Evolutionary conservation across 129 eudicot species (phyloP).

Genomic region (Pittosporum tobira): DNA sequence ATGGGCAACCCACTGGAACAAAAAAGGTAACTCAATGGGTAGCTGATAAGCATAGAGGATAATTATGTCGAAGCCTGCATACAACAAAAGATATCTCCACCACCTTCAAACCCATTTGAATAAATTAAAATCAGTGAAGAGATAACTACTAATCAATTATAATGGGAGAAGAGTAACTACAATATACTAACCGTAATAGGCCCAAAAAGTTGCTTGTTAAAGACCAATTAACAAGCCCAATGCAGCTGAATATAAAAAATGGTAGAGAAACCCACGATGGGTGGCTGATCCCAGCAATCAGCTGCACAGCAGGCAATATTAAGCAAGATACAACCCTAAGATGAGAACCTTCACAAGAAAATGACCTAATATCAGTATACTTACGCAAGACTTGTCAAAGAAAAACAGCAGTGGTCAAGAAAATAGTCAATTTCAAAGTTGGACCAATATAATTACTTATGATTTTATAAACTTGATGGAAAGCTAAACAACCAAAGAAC

Average conservation of each 20-base stretch:
- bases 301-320: slow-evolving; percentile 43
- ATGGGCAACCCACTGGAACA: slow-evolving; percentile 17
- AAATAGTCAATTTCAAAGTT: not conserved
- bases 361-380: not conserved
- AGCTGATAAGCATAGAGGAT: slow-evolving; percentile 44
- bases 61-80: slow-evolving; percentile 40
- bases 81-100: slow-evolving; percentile 54
- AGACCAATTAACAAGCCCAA: slow-evolving; percentile 58
- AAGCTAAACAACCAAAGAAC: not conserved
- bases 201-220: slow-evolving; percentile 52
- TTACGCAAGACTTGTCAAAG: not conserved
- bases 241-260: slow-evolving; percentile 50
- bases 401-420: not conserved
- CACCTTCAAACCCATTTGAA: slow-evolving; percentile 37
- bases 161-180: slow-evolving; percentile 9
- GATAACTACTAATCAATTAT: slow-evolving; percentile 4
- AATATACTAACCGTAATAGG: slow-evolving; percentile 35
- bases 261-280: slow-evolving; percentile 55
- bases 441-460: not conserved
- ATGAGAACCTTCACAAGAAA: slow-evolving; percentile 34
- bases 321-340: slow-evolving; percentile 44
- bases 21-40: slow-evolving; percentile 27
- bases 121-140: slow-evolving; percentile 20
- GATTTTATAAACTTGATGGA: not conserved
- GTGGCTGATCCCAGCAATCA: slow-evolving; percentile 46